Base-by-base conservation (phyloP, 768 basidiomycete species). In the Boletus pseudopeckii region DNA sequence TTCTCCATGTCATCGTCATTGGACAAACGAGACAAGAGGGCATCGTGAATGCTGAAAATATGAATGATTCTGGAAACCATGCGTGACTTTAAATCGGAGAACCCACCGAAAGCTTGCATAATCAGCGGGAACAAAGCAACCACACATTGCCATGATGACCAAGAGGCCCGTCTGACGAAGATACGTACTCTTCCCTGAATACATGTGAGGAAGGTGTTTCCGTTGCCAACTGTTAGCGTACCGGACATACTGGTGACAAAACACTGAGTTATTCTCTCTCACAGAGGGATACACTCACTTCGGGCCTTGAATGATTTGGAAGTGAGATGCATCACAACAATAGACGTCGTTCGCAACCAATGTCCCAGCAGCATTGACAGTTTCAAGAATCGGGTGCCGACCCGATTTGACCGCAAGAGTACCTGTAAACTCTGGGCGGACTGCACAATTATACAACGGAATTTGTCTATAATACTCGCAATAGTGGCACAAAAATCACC, bases 1-100 rank as follows among this genome's bases (percentile, higher is more conserved):
- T 84, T 88, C 69, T 96, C 92, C 65, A 94, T 80, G 60, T 92
- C 87, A 63, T 98, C 94, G 58, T 98, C 94, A 61, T 98, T 98
- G 1, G 92, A 96, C 17, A 99, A 75, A 2, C 96, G 83, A 1
- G 86, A 88, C 24, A 98, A 78, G 5, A 98, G 77, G 0, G 86
- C 80, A 56, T 96, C 92, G 55, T 95, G 88, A 3, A 93, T 77
- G 28, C 89, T 92, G 46, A 4, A 28, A 26, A 55, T 18, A 36
- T 20, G 8, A 22, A 45, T 32, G 14, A n/a, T 9, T 22, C 39
- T 8, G 18, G 24, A 10, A 22, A 49, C n/a, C 22, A 17, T 4
- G 34, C 17, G 26, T 30, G 0, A 47, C 41, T 26, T 45, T 14
- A 0, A 22, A 40, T 33, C 1, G 9, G 18, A 36, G 17, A 36